Evolutionary conservation across 2,329 filamentous ascomycete species (phyloP).

Genomic region (Akanthomyces dipterigenus): DNA sequence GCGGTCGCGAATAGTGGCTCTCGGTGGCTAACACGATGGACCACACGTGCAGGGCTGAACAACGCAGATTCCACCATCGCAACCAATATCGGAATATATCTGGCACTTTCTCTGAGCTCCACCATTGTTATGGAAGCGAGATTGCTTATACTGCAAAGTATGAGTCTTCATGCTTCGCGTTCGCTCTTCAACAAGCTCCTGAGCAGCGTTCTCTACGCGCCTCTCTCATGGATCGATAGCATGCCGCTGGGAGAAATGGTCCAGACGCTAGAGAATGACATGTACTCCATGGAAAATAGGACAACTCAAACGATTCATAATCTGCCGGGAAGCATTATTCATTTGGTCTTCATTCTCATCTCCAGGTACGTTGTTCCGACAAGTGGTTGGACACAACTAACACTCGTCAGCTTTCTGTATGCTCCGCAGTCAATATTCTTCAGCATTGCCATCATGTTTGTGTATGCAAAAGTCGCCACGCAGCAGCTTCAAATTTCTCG

Average conservation of each 20-base stretch:
- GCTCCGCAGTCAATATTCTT: background rate
- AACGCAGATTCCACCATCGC: background rate
- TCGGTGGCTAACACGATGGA: constrained; percentile 13
- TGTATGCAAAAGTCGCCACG: background rate
- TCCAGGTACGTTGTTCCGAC: background rate
- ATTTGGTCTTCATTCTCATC: background rate
- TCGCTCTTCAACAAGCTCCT: constrained; percentile 9
- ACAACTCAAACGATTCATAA: background rate
- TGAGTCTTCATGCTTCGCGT: constrained; percentile 2
- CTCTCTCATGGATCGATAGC: constrained; percentile 9
- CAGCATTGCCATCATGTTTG: background rate
- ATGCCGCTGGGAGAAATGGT: constrained; percentile 7
- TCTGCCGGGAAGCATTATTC: background rate
- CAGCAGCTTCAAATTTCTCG: background rate
- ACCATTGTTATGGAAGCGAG: background rate
- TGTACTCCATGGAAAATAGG: constrained; percentile 10
- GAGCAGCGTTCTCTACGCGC: background rate
- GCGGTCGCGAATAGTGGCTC: background rate
- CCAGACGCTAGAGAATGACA: constrained; percentile 7
- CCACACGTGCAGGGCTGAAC: background rate
- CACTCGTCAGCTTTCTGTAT: background rate
- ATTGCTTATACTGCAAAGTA: background rate
- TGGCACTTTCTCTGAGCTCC: background rate
- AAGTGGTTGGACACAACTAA: background rate
- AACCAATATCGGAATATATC: constrained; percentile 4